Conservation (phyloP, 2,329 filamentous ascomycete genomes). For the Penicillium paneum region DNA sequence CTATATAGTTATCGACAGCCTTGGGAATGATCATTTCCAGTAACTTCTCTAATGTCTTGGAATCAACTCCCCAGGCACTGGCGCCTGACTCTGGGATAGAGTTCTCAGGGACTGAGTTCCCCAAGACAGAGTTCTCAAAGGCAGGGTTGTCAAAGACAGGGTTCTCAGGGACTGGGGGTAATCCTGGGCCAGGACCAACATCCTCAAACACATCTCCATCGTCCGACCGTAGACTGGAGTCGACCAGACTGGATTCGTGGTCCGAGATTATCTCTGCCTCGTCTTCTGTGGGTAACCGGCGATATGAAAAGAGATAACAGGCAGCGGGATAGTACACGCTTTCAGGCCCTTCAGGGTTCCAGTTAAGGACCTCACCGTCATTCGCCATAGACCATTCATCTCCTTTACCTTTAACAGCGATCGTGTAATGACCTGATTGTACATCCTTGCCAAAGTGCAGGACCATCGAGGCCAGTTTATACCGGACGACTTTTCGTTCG, state of each 20-base stretch:
- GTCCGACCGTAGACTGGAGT: not conserved
- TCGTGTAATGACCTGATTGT: slow-evolving; percentile 22
- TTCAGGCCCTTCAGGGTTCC: not conserved
- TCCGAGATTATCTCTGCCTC: not conserved
- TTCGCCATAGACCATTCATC: slow-evolving; percentile 17
- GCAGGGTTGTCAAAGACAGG: no score
- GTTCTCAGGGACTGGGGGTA: not conserved
- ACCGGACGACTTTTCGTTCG: slow-evolving; percentile 12
- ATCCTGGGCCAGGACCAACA: not conserved
- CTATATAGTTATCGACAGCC: not conserved
- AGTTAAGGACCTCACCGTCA: not conserved
- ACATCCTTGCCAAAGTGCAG: slow-evolving; percentile 12
- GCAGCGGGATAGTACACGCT: not conserved
- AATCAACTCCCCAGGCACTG: not conserved
- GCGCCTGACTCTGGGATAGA: no score
- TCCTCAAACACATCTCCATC: not conserved
- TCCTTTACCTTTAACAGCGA: slow-evolving; percentile 19
- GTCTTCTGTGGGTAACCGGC: slow-evolving; percentile 12
- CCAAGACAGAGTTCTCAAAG: no score
- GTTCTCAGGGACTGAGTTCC: not conserved
- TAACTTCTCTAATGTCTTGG: not conserved
- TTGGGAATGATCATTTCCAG: not conserved
- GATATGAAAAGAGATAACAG: slow-evolving; percentile 23
- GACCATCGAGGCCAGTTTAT: slow-evolving; percentile 27
- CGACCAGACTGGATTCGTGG: not conserved